Evolutionary conservation across 2,329 filamentous ascomycete species (phyloP).

Genomic region (Sarocladium brachiariae): DNA sequence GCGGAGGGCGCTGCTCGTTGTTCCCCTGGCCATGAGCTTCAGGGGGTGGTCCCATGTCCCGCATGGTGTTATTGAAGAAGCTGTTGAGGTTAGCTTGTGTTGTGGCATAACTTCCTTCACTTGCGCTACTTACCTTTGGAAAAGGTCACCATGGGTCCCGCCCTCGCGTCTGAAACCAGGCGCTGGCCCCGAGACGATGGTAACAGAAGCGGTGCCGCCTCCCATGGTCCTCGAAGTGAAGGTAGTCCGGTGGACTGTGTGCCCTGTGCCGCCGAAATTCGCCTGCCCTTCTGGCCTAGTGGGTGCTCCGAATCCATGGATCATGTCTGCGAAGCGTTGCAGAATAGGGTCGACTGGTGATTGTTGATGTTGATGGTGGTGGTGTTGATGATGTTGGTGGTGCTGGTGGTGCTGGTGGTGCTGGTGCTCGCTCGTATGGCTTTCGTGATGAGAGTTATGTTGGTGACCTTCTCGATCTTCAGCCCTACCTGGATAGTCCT

Average conservation of each 20-base stretch:
- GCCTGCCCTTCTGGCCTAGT: conserved; percentile 6
- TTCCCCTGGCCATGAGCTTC: conserved; percentile 12
- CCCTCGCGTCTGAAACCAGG: conserved; percentile 6
- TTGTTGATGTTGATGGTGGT: neutral
- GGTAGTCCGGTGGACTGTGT: conserved; percentile 29
- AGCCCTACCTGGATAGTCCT: too few species aligned
- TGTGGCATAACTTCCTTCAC: conserved; percentile 10
- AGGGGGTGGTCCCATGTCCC: conserved; percentile 28
- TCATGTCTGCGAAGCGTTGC: conserved; percentile 37
- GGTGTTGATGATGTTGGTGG: conserved; percentile 19
- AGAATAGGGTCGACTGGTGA: conserved; percentile 28
- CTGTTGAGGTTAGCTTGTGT: conserved; percentile 34
- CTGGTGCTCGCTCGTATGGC: too few species aligned
- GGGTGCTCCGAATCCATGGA: conserved; percentile 28
- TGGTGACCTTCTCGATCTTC: too few species aligned
- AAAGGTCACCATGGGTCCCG: conserved; percentile 26
- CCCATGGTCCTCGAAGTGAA: conserved; percentile 29
- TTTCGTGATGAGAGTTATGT: too few species aligned
- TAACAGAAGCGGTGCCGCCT: conserved; percentile 40
- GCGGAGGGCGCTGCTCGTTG: conserved; percentile 9
- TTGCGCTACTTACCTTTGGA: conserved; percentile 39
- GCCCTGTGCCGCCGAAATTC: neutral
- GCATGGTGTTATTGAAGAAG: conserved; percentile 40
- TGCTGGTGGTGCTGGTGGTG: conserved; percentile 27
- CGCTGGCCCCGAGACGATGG: conserved; percentile 36